These are phyloP conservation scores for Astrephomene gubernaculifera DNA, from an alignment of 139 green algal genomes.

Conservation along the genomic window DNA sequence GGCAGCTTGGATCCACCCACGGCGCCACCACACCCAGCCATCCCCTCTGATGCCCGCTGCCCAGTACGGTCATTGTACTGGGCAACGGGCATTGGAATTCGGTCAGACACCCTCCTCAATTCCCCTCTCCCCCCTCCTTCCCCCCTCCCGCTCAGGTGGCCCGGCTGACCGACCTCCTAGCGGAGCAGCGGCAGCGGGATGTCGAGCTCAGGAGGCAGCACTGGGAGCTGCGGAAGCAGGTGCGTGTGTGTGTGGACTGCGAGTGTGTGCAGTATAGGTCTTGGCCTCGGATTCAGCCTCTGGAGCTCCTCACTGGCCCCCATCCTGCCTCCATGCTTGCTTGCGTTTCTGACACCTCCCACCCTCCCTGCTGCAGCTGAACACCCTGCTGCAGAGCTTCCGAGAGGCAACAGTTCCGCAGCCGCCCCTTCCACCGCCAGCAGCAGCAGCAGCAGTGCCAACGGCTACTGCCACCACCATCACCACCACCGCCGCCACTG, in stretches of 20 bases:
- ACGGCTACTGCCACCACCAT: not conserved
- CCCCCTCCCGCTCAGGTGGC: not conserved
- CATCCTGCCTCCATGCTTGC: not conserved
- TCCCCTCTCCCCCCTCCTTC: too few relatives aligned
- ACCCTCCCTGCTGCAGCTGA: not conserved
- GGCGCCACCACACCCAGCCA: too few relatives aligned
- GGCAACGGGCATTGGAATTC: too few relatives aligned
- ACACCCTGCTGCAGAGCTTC: not conserved
- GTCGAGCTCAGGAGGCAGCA: conserved; percentile 5
- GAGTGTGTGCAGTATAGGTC: not conserved
- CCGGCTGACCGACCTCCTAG: not conserved
- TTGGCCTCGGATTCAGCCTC: not conserved
- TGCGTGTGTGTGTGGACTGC: not conserved
- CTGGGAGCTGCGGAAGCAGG: conserved; percentile 19
- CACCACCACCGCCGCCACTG: not conserved
- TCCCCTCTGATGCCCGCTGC: too few relatives aligned
- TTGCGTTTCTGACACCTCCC: not conserved
- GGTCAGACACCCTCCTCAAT: too few relatives aligned
- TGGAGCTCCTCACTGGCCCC: not conserved
- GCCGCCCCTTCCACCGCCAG: not conserved
- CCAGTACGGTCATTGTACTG: too few relatives aligned
- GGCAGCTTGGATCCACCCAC: too few relatives aligned
- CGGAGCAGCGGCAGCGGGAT: conserved; percentile 21
- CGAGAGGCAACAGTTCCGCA: not conserved
- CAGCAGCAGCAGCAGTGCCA: not conserved